Evolutionary conservation across 164 flowering plant species (phyloP).

Genomic region (Aristolochia contorta): DNA sequence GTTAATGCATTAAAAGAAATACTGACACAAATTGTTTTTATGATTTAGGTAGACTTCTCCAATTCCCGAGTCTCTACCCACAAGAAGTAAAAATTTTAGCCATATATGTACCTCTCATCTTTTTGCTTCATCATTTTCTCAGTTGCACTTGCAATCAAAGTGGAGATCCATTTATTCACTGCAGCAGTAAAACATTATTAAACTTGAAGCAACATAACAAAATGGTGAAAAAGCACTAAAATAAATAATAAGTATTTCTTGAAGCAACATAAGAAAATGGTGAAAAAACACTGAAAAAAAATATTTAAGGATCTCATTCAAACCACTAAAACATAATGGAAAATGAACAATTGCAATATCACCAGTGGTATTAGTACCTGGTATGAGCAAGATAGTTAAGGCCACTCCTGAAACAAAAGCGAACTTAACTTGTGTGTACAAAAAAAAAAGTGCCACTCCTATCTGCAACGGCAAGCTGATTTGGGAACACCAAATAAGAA

Average conservation of each 20-base stretch:
- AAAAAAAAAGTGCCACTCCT: slow-evolving; percentile 73
- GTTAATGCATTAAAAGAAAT: no score
- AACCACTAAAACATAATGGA: not conserved
- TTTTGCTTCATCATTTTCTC: slow-evolving; percentile 93
- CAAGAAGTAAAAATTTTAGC: slow-evolving; percentile 1
- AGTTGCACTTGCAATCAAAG: slow-evolving; percentile 76
- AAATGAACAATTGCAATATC: not conserved
- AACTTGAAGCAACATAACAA: not conserved
- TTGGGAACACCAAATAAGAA: not conserved
- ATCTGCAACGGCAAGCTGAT: slow-evolving; percentile 92
- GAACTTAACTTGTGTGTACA: slow-evolving; percentile 89
- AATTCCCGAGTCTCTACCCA: no score
- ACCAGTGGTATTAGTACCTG: slow-evolving; percentile 39
- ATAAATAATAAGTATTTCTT: no score
- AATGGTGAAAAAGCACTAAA: not conserved
- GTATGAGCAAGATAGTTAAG: slow-evolving; percentile 76
- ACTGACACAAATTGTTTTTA: no score
- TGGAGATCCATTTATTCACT: slow-evolving; percentile 93
- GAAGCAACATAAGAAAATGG: not conserved
- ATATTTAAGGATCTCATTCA: not conserved
- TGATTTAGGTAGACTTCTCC: no score
- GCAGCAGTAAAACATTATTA: slow-evolving; percentile 9
- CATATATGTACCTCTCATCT: slow-evolving; percentile 71
- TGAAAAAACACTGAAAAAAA: not conserved
- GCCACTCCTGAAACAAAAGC: slow-evolving; percentile 85